Base-by-base conservation (phyloP, 1,284 basidiomycete genomes). In the Trametes polyzona region DNA sequence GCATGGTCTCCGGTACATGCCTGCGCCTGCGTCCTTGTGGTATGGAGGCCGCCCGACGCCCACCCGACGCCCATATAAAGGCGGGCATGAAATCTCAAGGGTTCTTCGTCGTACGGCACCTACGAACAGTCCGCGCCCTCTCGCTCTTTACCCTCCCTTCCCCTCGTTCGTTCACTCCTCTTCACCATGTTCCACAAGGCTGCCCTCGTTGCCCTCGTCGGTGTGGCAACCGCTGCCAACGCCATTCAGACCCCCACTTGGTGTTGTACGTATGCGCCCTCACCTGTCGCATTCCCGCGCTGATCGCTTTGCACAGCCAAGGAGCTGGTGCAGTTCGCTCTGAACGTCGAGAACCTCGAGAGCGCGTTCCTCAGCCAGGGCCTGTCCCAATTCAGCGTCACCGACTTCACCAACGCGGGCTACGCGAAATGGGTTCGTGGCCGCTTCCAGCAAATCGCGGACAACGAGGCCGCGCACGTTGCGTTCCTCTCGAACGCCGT, bases 321-420 rank as follows among this genome's bases (percentile, higher is more conserved):
- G 19, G 47, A 67, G 58, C 74, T 82, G 57, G 73, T 83, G 55
- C 77, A 82, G 67, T 83, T 78, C 47, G 83, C 83, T 10, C 73
- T 84, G 43, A 81, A 78, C 36, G 77, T 87, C 35, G 85, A 88
- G 72, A 79, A 87, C 68, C 76, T 88, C 58, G 83, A 77, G 59
- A 66, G 63, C 43, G 68, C 74, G 0, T 78, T 78, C 65, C 76
- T 78, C 65, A 54, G 47, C 1, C 49, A 65, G 12, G 77, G 71
- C 14, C 69, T 83, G n/a, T 58, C 53, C 5, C 73, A 75, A 64
- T 81, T 74, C 64, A 63, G 72, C 46, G 63, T 69, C 4, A 59
- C 65, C 14, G 76, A 71, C 24, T 87, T 87, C 70, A 61, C 58
- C 6, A 51, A 69, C 2, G 80, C 78, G 3, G 81, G 80, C 6